Evolutionary conservation across 305 asterid genomes (phyloP).

Genomic region (Stenogyne calaminthoides): DNA sequence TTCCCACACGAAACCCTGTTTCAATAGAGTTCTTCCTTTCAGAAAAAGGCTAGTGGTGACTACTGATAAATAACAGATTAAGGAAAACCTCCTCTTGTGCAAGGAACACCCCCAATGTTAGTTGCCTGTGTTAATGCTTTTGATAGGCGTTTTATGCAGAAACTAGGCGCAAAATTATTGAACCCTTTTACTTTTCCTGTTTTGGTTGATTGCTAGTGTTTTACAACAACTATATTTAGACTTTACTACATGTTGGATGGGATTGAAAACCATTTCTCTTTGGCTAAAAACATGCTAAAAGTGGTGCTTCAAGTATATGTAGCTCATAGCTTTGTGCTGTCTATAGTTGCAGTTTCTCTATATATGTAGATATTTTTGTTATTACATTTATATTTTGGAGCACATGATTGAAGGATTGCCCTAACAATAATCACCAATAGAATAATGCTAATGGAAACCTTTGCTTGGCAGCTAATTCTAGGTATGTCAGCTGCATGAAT

Average conservation of each 20-base stretch:
- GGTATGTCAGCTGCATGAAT: slow-evolving; percentile 23
- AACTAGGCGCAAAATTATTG: not conserved
- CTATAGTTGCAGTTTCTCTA: not conserved
- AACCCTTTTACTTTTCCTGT: not conserved
- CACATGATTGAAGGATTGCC: slow-evolving; percentile 25
- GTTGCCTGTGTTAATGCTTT: not conserved
- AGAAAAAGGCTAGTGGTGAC: not conserved
- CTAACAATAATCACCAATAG: slow-evolving; percentile 27
- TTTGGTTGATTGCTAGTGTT: not conserved
- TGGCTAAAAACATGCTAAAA: not conserved
- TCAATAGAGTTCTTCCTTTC: not conserved
- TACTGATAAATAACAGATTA: not conserved
- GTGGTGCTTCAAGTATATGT: not conserved
- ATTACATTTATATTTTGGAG: not conserved
- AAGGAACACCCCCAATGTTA: not conserved
- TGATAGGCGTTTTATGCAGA: not conserved
- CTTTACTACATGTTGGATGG: not conserved
- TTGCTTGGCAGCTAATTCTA: slow-evolving; percentile 46
- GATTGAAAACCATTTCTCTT: not conserved
- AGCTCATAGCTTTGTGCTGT: not conserved
- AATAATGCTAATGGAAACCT: slow-evolving; percentile 32
- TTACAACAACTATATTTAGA: not conserved
- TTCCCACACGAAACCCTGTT: not conserved
- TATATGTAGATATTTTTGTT: not conserved
- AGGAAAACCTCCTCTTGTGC: not conserved